A percentile compares a stretch with the other conserved stretches of the same genome.
Conservation (phyloP, 352 stramenopile genomes). For the Globisporangium cylindrosporum region DNA sequence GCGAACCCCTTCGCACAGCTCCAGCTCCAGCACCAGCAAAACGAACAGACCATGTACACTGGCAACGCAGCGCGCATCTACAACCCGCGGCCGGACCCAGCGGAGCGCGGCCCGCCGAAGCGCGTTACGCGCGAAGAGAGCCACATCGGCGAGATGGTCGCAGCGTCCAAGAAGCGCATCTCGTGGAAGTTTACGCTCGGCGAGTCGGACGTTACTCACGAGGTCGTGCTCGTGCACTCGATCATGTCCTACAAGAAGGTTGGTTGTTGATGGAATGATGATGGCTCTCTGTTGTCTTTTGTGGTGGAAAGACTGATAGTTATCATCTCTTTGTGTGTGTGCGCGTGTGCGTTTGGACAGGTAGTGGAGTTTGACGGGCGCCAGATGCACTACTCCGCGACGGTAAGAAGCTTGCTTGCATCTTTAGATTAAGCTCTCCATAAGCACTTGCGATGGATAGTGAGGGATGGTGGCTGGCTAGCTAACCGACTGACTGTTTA, state of each 20-base stretch:
- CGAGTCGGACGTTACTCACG: slow-evolving; percentile 66
- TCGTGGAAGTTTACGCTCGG: slow-evolving; percentile 82
- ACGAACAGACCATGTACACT: slow-evolving; percentile 53
- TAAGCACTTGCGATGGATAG: not conserved
- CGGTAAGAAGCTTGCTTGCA: slow-evolving; percentile 28
- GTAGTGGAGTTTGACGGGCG: slow-evolving; percentile 75
- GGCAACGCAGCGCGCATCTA: slow-evolving; percentile 57
- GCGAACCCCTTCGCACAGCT: not conserved
- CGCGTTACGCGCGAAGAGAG: slow-evolving; percentile 70
- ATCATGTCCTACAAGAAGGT: slow-evolving; percentile 87
- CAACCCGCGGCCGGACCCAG: slow-evolving; percentile 64
- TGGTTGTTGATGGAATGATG: not conserved
- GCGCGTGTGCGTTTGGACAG: slow-evolving; percentile 19
- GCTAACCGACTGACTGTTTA: slow-evolving; percentile 6
- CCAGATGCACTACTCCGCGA: slow-evolving; percentile 80
- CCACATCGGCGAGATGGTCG: slow-evolving; percentile 77
- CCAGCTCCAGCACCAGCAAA: not conserved
- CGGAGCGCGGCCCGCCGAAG: slow-evolving; percentile 66
- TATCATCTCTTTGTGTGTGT: not conserved
- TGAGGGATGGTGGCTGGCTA: not conserved
- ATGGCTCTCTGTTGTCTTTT: not conserved
- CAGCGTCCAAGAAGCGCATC: slow-evolving; percentile 82
- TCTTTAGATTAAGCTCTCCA: not conserved
- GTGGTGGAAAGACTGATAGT: not conserved
- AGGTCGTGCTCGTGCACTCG: slow-evolving; percentile 78